phyloP scores from a whole-genome alignment of 495 filamentous ascomycete species.

The Evernia prunastri region DNA sequence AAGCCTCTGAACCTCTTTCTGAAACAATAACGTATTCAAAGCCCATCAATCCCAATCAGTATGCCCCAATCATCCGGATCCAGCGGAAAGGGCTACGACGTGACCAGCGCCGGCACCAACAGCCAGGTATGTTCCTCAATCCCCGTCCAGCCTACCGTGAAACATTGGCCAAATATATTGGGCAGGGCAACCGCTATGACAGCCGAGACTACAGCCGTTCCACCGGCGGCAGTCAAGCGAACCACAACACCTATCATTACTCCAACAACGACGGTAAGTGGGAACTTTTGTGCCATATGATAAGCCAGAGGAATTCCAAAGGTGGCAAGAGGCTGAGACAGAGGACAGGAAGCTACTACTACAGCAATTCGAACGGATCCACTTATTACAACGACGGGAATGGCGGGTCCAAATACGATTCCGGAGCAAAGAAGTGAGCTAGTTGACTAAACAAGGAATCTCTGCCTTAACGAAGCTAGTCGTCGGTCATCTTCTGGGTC shows the following conservation, averaged over 20 bases:
- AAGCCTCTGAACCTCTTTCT: not conserved
- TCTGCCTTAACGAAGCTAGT: not conserved
- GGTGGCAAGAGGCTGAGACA: not conserved
- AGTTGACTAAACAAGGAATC: too few relatives aligned
- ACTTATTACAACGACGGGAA: slow-evolving; percentile 45
- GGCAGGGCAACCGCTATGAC: slow-evolving; percentile 48
- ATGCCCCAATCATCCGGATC: slow-evolving; percentile 12
- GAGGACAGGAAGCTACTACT: slow-evolving; percentile 44
- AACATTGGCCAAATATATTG: not conserved
- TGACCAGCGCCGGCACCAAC: slow-evolving; percentile 43
- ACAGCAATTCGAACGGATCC: slow-evolving; percentile 46
- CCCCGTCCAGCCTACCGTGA: not conserved
- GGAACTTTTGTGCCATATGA: not conserved
- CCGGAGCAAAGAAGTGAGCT: slow-evolving; percentile 25
- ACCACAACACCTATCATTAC: slow-evolving; percentile 46
- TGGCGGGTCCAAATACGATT: slow-evolving; percentile 35
- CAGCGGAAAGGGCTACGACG: slow-evolving; percentile 33
- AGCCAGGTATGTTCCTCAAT: slow-evolving; percentile 33
- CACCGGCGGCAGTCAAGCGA: slow-evolving; percentile 32
- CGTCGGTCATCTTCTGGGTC: not conserved
- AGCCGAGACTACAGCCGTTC: slow-evolving; percentile 38
- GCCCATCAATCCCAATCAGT: not conserved
- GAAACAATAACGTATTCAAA: not conserved
- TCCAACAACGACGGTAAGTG: slow-evolving; percentile 38
- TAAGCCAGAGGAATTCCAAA: not conserved